Conservation (phyloP, 176 grass and related monocot genomes). For the Musa schizocarpa region DNA sequence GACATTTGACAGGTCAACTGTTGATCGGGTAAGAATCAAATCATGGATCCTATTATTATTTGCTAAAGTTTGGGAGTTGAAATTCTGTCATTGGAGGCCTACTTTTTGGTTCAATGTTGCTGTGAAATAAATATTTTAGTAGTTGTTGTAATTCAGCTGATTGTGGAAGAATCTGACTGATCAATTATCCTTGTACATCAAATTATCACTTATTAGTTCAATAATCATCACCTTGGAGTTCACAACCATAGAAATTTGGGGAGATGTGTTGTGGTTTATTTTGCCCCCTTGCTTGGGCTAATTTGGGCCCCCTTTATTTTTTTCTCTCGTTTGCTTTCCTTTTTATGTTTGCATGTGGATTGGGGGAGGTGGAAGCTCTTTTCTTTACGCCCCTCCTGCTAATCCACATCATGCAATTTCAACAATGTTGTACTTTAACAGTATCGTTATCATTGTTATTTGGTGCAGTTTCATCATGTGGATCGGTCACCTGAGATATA, state of each 20-base stretch:
- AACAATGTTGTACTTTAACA: no score
- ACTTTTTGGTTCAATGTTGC: neutral
- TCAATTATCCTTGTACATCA: neutral
- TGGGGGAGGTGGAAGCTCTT: no score
- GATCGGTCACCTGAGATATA: slow-evolving; percentile 30
- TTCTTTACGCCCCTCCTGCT: neutral
- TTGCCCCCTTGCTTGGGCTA: no score
- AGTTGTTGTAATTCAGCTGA: neutral
- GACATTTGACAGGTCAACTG: slow-evolving; percentile 27
- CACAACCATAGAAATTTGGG: no score
- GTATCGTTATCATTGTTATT: slow-evolving; percentile 14
- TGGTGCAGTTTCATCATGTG: slow-evolving; percentile 33
- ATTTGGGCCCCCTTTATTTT: no score
- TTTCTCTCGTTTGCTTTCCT: no score
- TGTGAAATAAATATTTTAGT: neutral
- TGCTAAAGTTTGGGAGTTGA: neutral
- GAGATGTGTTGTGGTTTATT: no score
- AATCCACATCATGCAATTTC: neutral
- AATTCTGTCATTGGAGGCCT: neutral
- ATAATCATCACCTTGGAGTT: neutral
- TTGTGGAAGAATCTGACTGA: neutral
- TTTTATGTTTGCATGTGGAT: no score
- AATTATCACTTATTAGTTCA: neutral
- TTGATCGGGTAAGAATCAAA: slow-evolving; percentile 38
- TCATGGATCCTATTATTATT: neutral